Base-by-base conservation (phyloP, 345 rosid genomes). In the Dovyalis caffra region DNA sequence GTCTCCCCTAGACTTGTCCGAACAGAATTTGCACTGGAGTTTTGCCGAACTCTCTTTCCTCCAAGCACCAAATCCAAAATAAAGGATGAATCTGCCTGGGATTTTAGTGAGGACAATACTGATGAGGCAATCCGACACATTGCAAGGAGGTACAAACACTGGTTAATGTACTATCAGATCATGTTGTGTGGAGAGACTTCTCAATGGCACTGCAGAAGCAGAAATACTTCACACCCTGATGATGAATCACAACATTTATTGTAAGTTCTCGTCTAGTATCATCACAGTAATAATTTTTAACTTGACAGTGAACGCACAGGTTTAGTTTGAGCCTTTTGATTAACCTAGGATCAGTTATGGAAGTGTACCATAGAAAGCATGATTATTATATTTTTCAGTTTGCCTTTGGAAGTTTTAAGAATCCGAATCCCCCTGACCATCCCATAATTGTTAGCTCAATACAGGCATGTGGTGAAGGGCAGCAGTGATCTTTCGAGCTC, bases 81-180 rank as follows among this genome's bases (percentile, higher is more conserved):
- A 16, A 76, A 74, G 18, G 72, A 28, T 35, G 76, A 56, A 43
- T 66, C 80, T 25, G 66, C 51, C 31, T 28, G 25, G 1, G 68
- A 80, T 1, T 51, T 60, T 37, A 69, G 61, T 6, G 70, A 77
- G 66, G 75, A 38, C 4, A 72, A 32, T 56, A 67, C 74, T 14
- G 70, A 68, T 25, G 87, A 85, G 65, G 77, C 70, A 43, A 81
- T 87, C 31, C 85, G 84, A 78, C 85, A 83, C 72, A 80, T 78
- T 67, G 88, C 93, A 16, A 86, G 81, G 51, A 86, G 78, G 76
- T 88, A 82, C 81, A 93, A 91, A 34, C 88, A 90, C 70, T 88
- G 89, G 90, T 76, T 90, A 73, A 90, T 92, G 83, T 92, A 92
- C 77, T 85, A 83, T 70, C 92, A 84, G 74, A 90, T 94, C 72